These are phyloP conservation scores for Adansonia grandidieri DNA, from an alignment of 441 rosid genomes.

Conservation along the genomic window DNA sequence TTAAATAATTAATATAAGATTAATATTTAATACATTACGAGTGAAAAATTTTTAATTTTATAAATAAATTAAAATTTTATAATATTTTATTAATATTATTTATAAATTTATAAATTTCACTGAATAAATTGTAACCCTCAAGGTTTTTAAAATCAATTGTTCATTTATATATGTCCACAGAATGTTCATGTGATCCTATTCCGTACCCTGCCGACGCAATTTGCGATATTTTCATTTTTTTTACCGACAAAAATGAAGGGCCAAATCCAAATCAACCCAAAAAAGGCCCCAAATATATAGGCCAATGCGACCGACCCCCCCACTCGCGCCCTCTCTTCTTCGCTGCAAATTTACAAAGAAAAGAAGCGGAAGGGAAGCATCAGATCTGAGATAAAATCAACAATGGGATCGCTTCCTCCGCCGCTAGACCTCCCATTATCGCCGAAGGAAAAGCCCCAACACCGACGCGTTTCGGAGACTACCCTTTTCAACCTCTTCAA, in stretches of 20 bases:
- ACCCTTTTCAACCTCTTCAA: constrained; percentile 79
- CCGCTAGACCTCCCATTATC: constrained; percentile 35
- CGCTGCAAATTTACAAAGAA: background rate
- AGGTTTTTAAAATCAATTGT: no score
- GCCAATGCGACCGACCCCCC: background rate
- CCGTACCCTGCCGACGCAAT: no score
- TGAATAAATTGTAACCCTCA: no score
- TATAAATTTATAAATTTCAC: no score
- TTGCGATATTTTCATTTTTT: no score
- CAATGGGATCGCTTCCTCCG: constrained; percentile 70
- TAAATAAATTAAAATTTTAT: no score
- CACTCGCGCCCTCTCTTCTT: background rate
- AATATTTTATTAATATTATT: no score
- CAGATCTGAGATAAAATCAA: background rate
- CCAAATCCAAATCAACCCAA: background rate
- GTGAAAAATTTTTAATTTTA: no score
- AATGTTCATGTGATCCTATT: no score
- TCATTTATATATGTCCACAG: no score
- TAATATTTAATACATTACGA: no score
- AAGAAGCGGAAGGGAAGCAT: background rate
- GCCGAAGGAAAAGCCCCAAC: constrained; percentile 26
- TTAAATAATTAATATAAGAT: no score
- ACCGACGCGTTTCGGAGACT: constrained; percentile 45
- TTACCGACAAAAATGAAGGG: background rate
- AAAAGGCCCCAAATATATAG: background rate